Conservation (phyloP, 768 basidiomycete species). For the Pisolithus tinctorius region DNA sequence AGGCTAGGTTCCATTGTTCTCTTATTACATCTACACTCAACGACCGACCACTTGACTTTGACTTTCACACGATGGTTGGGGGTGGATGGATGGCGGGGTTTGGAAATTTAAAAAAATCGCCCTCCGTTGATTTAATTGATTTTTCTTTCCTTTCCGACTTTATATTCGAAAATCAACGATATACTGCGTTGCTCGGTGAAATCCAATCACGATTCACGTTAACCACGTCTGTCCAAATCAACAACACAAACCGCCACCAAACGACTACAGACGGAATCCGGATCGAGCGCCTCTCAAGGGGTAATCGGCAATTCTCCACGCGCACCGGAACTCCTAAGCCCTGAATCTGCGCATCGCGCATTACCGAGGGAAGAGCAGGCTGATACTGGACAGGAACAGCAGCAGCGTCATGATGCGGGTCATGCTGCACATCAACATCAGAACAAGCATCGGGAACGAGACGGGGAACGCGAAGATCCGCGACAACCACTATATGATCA, state of each 20-base stretch:
- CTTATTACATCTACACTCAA: not conserved
- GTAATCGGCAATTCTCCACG: constrained; percentile 10
- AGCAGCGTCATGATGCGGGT: not conserved
- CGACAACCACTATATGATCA: too few species aligned
- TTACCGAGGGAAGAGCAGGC: constrained; percentile 14
- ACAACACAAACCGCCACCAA: not conserved
- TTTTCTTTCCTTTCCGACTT: not conserved
- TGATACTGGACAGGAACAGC: too few species aligned
- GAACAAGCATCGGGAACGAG: not conserved
- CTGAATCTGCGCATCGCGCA: constrained; percentile 31
- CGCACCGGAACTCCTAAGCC: constrained; percentile 39
- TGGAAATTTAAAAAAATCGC: not conserved
- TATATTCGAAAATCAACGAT: too few species aligned
- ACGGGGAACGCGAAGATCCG: too few species aligned
- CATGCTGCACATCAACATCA: not conserved
- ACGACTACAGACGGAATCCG: constrained; percentile 32
- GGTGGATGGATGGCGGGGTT: not conserved
- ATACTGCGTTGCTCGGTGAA: too few species aligned
- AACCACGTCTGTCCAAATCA: not conserved
- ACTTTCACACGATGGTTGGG: not conserved
- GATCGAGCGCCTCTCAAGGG: constrained; percentile 28
- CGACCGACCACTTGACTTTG: not conserved
- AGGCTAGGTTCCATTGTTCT: constrained; percentile 11
- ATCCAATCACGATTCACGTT: too few species aligned
- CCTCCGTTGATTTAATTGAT: not conserved